Evolutionary conservation across 345 rosid genomes (phyloP).

Genomic region (Erucastrum elatum): DNA sequence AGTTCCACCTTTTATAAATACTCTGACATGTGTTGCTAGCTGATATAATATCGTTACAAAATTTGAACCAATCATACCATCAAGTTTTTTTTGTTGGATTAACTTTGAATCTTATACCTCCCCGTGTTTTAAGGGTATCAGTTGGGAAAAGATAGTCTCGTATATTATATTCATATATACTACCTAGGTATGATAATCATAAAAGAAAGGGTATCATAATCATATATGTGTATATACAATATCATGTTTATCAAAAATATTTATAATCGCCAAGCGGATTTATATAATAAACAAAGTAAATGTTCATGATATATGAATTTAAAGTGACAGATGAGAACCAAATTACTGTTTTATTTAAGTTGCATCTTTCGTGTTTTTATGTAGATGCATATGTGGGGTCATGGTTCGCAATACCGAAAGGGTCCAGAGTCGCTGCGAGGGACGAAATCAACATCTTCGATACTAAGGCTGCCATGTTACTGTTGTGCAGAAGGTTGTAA

Average conservation of each 20-base stretch:
- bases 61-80: no score
- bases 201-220: not conserved
- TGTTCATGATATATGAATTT: not conserved
- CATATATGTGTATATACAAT: not conserved
- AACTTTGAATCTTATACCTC: not conserved
- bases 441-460: conserved; percentile 65
- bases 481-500: conserved; percentile 83
- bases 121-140: conserved; percentile 3
- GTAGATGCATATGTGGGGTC: conserved; percentile 99
- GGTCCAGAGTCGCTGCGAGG: conserved; percentile 82
- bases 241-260: not conserved
- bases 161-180: not conserved
- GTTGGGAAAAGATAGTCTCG: not conserved
- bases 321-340: not conserved
- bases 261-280: not conserved
- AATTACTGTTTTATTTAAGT: not conserved
- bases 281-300: not conserved
- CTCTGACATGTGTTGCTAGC: not conserved
- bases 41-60: not conserved
- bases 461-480: conserved; percentile 78
- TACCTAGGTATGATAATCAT: not conserved
- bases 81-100: not conserved
- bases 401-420: conserved; percentile 85
- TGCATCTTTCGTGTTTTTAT: conserved; percentile 1
- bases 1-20: conserved; percentile 3